Base-by-base conservation (phyloP, 140 eudicot species). In the Erigeron philadelphicus region DNA sequence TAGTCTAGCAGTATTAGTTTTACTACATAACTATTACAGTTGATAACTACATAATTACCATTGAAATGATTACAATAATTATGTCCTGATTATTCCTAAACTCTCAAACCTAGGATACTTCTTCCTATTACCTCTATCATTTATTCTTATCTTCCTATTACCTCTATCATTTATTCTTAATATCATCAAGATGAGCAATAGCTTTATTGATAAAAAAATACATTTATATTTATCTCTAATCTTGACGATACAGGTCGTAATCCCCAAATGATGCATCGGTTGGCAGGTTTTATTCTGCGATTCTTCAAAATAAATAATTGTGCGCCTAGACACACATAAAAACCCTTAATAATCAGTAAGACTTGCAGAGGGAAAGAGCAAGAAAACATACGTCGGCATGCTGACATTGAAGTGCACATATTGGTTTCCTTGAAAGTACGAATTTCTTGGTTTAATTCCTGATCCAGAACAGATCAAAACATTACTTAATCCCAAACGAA, bases 331-430 rank as follows among this genome's bases (percentile, higher is more conserved):
- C 6, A 71, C 46, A 25, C 7, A 18, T 0, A 55, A 57, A 57
- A 8, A 58, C 11, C 7, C 38, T 18, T 21, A 35, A 45, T 16
- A 12, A 52, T 7, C 42, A 57, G 49, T 15, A 48, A 12, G 25
- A 25, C 12, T 9, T 62, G 65, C 48, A 57, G 13, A 57, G 8
- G 61, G 50, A 54, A 42, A 17, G 64, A 65, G 69, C 15, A 61
- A 50, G 50, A 1, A 66, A 71, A 68, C 90, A 9, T 84, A 90
- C 95, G 86, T 71, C 43, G 97, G 97, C 57, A 87, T 85, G 90
- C 85, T 90, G 78, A 90, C 90, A 31, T 80, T 90, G 85, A 87
- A 90, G 84, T 87, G 97, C 54, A 90, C 97, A 63, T 76, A 90
- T 66, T 90, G 88, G 70, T 87, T 90, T 40, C 97, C 97, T 46